Evolutionary conservation across 1,139 yeast genomes (phyloP).

Genomic region (Nadsonia commutata): DNA sequence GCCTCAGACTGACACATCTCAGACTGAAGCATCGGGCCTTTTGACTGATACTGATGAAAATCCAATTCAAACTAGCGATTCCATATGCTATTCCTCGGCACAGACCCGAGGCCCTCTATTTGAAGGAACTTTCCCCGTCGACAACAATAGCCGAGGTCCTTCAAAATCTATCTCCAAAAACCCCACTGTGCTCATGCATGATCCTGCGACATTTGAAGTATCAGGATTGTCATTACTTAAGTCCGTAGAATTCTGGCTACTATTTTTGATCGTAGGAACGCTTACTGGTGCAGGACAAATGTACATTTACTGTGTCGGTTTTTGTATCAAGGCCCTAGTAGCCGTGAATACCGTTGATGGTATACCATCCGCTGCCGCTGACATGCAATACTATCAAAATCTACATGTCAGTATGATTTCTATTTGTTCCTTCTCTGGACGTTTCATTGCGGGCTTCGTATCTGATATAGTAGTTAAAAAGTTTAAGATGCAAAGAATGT

Average conservation of each 20-base stretch:
- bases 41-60: background rate
- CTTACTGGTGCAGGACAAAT: slow-evolving; percentile 61
- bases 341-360: slow-evolving; percentile 22
- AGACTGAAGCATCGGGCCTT: background rate
- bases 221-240: slow-evolving; percentile 11
- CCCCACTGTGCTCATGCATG: background rate
- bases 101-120: too few species aligned
- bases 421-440: slow-evolving; percentile 49
- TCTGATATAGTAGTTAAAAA: slow-evolving; percentile 38
- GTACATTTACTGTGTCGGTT: slow-evolving; percentile 60
- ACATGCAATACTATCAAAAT: slow-evolving; percentile 33
- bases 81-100: too few species aligned
- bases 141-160: background rate
- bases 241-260: slow-evolving; percentile 22
- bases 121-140: too few species aligned
- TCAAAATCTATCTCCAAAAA: background rate
- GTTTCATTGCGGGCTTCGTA: slow-evolving; percentile 54
- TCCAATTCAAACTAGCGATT: too few species aligned
- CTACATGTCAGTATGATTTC: slow-evolving; percentile 62
- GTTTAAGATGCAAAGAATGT: slow-evolving; percentile 14
- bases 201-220: slow-evolving; percentile 4
- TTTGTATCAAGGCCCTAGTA: slow-evolving; percentile 38
- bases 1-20: background rate
- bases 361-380: slow-evolving; percentile 8
- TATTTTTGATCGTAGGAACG: slow-evolving; percentile 35